Evolutionary conservation across 805 yeast genomes (phyloP), one percentile per base, ranked within the genome.

Genomic region (Lachancea sp.): DNA sequence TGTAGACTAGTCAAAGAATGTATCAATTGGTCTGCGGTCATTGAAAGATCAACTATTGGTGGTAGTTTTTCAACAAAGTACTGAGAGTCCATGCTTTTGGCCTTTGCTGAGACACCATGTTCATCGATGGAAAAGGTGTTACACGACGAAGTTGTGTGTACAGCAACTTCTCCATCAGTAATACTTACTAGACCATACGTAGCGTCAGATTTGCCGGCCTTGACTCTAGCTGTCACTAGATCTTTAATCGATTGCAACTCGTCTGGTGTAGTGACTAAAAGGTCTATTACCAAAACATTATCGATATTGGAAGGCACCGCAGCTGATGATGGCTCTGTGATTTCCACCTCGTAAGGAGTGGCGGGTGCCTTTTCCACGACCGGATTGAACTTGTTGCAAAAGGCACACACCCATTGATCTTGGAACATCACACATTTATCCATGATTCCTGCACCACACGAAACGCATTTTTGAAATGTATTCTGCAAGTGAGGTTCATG

Each of bases 401-500:
- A 50, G 8, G 45, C 33, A 25, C 56, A 52, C 16, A 45, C 44
- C 56, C 56, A 52, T 15, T 43, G 47, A 17, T 38, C 32, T 17
- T 39, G 29, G 10, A 19, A 8, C 8, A 35, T 18, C 13, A 25
- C 43, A 17, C 47, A 38, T 15, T 39, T 44, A 18, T 39, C 43
- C 19, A 38, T 38, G 18, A 44, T 38, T 19, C 29, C 36, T 4
- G 47, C 47, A 12, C 43, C 47, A 35, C 47, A 44, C 15, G 29
- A 19, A 4, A 4, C 11, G 36, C 47, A 44, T 7, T 10, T 18
- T 19, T 44, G 47, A 13, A 15, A 12, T 4, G 15, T 22, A 13
- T 25, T 15, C 11, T 11, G 16, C 16, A 17, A 4, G 12, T 29
- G 31, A 13, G 36, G 2, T 13, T 41, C 41, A 6, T 30, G 36